These are phyloP conservation scores for Bipolaris bicolor DNA, from an alignment of 2,329 filamentous ascomycete genomes.

Conservation along the genomic window DNA sequence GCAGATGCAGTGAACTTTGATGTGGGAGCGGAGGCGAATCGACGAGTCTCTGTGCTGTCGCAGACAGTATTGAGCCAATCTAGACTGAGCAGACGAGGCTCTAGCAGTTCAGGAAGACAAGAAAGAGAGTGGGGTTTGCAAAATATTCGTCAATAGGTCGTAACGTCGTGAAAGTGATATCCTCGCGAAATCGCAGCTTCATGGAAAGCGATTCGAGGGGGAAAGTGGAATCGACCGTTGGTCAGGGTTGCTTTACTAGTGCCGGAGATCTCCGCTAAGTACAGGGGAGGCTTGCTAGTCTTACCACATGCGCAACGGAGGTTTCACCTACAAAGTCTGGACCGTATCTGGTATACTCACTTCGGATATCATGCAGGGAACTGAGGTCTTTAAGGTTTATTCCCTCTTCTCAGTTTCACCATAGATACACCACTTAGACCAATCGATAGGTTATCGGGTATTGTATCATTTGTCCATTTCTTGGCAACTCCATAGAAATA, in stretches of 20 bases:
- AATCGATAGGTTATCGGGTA: too few relatives aligned
- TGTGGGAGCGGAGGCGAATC: constrained; percentile 10
- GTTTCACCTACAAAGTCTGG: not conserved
- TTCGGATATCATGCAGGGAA: not conserved
- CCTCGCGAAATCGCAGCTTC: constrained; percentile 15
- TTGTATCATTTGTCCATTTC: too few relatives aligned
- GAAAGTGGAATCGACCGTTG: constrained; percentile 23
- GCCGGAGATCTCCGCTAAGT: constrained; percentile 18
- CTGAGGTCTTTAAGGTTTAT: too few relatives aligned
- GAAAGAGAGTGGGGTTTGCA: constrained; percentile 26
- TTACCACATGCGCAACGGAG: not conserved
- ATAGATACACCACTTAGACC: too few relatives aligned
- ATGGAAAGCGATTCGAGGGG: constrained; percentile 18
- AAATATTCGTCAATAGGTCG: constrained; percentile 39
- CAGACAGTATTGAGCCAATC: constrained; percentile 9
- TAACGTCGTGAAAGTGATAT: constrained; percentile 37
- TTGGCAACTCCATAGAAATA: too few relatives aligned
- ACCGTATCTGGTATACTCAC: not conserved
- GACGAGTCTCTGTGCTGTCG: constrained; percentile 13
- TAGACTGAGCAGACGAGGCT: constrained; percentile 1
- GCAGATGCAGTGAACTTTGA: constrained; percentile 20
- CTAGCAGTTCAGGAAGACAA: constrained; percentile 10
- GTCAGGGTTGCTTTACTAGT: constrained; percentile 15
- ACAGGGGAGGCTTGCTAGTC: constrained; percentile 9
- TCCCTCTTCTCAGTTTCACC: too few relatives aligned